Evolutionary conservation across 139 green algal genomes (phyloP).

Genomic region (Nannochloris sp.): DNA sequence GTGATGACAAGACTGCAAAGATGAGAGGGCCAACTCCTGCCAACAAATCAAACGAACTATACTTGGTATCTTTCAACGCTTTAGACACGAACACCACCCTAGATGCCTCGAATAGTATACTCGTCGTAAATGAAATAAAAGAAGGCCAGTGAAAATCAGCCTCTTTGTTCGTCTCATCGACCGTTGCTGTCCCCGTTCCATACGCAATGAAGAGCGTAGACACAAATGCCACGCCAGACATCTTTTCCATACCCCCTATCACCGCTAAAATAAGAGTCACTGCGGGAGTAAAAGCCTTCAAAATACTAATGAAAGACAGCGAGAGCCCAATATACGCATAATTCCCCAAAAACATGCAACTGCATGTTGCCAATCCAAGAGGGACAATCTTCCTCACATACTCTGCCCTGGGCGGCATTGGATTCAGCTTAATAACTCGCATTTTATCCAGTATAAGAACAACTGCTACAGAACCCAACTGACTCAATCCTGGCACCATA

Average conservation of each 20-base stretch:
- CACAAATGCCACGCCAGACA: conserved; percentile 1
- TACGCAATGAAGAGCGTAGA: conserved; percentile 22
- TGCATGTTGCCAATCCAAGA: conserved; percentile 15
- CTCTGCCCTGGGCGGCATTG: not conserved
- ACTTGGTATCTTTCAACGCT: conserved; percentile 18
- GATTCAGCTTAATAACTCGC: not conserved
- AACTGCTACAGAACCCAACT: not conserved
- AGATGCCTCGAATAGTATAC: conserved; percentile 22
- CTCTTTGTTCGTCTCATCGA: not conserved
- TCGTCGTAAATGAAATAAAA: conserved; percentile 20
- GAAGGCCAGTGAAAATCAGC: conserved; percentile 19
- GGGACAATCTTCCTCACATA: conserved; percentile 8
- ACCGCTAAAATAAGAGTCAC: conserved; percentile 25
- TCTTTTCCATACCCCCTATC: conserved; percentile 15
- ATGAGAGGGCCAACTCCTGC: conserved; percentile 19
- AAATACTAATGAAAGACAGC: conserved; percentile 35
- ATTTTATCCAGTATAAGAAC: not conserved
- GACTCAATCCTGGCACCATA: not conserved
- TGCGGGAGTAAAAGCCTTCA: conserved; percentile 34
- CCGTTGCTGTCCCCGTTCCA: conserved; percentile 21
- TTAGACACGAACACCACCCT: conserved; percentile 25
- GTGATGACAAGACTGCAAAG: not conserved
- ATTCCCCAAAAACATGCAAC: conserved; percentile 32
- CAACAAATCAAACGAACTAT: conserved; percentile 27
- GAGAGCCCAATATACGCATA: conserved; percentile 34